These are phyloP conservation scores for Penicillium sp. DNA, from an alignment of 2,329 filamentous ascomycete species.

Conservation along the genomic window DNA sequence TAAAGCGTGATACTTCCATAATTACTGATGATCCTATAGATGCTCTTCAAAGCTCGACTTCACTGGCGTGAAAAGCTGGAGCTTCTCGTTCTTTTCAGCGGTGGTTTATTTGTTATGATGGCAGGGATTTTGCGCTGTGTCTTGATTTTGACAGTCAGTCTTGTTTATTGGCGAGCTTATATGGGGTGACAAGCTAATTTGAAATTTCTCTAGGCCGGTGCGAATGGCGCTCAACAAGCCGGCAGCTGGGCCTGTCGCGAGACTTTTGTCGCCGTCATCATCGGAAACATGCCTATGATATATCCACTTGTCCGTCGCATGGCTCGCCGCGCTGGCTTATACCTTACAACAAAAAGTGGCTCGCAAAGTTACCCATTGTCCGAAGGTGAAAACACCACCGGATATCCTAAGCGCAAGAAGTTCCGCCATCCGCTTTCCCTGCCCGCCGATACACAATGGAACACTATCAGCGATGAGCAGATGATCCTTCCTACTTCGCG, in stretches of 20 bases:
- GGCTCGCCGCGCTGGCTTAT: slow-evolving; percentile 31
- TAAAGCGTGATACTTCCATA: too few relatives aligned
- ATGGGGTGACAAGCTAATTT: neutral
- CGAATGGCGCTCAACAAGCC: slow-evolving; percentile 45
- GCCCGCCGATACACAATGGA: slow-evolving; percentile 36
- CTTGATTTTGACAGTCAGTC: slow-evolving; percentile 52
- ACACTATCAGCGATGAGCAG: slow-evolving; percentile 35
- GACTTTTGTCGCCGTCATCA: slow-evolving; percentile 50
- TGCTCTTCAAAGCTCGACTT: slow-evolving; percentile 60
- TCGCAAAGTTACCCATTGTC: slow-evolving; percentile 32
- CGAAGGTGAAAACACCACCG: slow-evolving; percentile 20
- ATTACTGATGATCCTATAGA: slow-evolving; percentile 32
- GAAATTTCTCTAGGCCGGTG: slow-evolving; percentile 32
- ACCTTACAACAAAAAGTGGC: slow-evolving; percentile 24
- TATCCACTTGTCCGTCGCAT: slow-evolving; percentile 40
- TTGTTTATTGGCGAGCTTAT: too few relatives aligned
- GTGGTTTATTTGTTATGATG: slow-evolving; percentile 60
- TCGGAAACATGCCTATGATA: slow-evolving; percentile 50
- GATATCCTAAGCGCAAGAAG: slow-evolving; percentile 26
- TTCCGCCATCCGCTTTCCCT: slow-evolving; percentile 39
- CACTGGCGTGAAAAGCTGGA: slow-evolving; percentile 56
- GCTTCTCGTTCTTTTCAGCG: slow-evolving; percentile 59
- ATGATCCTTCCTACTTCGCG: slow-evolving; percentile 30
- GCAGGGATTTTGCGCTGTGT: slow-evolving; percentile 60
- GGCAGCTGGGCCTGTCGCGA: slow-evolving; percentile 52